Conservation (phyloP, 805 yeast genomes). For the Candida coleopterorum region DNA sequence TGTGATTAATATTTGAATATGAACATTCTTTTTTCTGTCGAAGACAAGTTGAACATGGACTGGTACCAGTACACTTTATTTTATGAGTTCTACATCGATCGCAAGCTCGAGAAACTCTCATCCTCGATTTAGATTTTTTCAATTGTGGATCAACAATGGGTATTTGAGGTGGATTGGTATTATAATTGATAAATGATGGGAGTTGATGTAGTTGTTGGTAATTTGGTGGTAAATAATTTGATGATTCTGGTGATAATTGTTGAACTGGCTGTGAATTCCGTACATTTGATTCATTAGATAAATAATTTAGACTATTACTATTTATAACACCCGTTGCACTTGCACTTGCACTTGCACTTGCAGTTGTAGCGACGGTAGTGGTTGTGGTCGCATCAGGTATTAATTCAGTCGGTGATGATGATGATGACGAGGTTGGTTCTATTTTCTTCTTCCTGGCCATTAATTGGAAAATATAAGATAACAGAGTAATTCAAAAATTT, state of each 20-base stretch:
- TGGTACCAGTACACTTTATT: slow-evolving; percentile 52
- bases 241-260: not conserved
- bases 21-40: slow-evolving; percentile 32
- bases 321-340: slow-evolving; percentile 2
- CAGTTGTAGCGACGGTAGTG: not conserved
- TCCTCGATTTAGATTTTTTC: slow-evolving; percentile 14
- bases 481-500: too few relatives aligned
- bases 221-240: not conserved
- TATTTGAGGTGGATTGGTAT: not conserved
- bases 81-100: slow-evolving; percentile 52
- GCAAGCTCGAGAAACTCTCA: slow-evolving; percentile 51
- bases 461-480: too few relatives aligned
- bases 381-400: not conserved
- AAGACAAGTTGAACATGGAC: slow-evolving; percentile 47
- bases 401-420: not conserved
- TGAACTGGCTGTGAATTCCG: not conserved
- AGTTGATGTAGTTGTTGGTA: not conserved
- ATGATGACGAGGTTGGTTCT: not conserved
- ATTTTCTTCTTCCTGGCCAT: not conserved
- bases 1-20: slow-evolving; percentile 11
- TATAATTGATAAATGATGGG: not conserved
- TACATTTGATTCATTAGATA: slow-evolving; percentile 5
- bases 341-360: not conserved
- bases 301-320: slow-evolving; percentile 2
- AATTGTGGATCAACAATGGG: not conserved